Evolutionary conservation across 106 monocot genomes (phyloP), one percentile per base, ranked within the genome.

Genomic region (Amphibolis antarctica): DNA sequence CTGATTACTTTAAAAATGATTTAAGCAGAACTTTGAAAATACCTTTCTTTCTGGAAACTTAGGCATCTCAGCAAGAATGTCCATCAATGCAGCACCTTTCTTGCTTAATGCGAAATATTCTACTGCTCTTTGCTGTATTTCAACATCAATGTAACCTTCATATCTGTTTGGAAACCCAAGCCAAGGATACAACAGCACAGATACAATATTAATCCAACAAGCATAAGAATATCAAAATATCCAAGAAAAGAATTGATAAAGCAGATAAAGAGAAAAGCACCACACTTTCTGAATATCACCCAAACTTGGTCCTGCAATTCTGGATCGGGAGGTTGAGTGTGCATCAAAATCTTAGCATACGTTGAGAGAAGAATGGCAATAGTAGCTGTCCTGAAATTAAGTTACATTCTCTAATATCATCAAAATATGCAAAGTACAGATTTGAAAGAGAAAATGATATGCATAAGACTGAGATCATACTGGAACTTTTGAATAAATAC

Each of bases 31-130:
- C 25, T n/a, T 1, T 45, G 42, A 60, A 17, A 15, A 36, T 75
- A 98, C 96, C 82, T 98, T 84, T 12, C 96, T 82, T 76, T 98
- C 96, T 36, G 96, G 96, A 75, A 98, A 98, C 65, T 98, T 98
- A 5, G 96, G 96, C 96, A 98, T 98, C 74, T 98, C 96, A 56
- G 90, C 90, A 14, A 98, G 84, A 66, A 98, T 68, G 60, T 90
- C 96, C 69, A 77, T 70, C 44, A 91, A 77, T 69, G 87, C 77
- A 15, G 75, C 84, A 65, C 96, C 96, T 71, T 91, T 98, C 58
- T 63, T 84, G 66, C 90, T 90, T 20, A 98, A 64, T 64, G 79
- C 78, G 81, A 87, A 98, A 77, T 98, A 98, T 81, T 98, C 96
- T 59, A 91, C 96, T 21, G 96, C 96, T 75, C 96, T 86, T 75